These are phyloP conservation scores for Hymenoscyphus infarciens DNA, from an alignment of 2,329 filamentous ascomycete species.

Conservation along the genomic window DNA sequence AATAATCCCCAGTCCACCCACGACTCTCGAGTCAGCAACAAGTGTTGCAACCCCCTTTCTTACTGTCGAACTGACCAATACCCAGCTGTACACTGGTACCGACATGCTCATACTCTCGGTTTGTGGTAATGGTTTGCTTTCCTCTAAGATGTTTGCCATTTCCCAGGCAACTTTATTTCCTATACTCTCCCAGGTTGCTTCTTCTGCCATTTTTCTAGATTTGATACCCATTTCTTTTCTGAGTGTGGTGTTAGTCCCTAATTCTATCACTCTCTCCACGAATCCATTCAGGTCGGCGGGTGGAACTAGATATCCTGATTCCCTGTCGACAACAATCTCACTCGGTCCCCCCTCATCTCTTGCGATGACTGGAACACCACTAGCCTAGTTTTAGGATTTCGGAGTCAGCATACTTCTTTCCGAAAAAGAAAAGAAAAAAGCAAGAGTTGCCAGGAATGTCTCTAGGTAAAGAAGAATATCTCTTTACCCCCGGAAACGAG, in stretches of 20 bases:
- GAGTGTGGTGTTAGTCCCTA: slow-evolving; percentile 45
- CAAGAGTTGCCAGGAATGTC: no score
- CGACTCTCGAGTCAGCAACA: slow-evolving; percentile 23
- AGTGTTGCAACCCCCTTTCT: slow-evolving; percentile 18
- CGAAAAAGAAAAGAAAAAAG: no score
- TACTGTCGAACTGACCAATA: slow-evolving; percentile 22
- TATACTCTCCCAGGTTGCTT: slow-evolving; percentile 69
- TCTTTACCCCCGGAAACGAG: no score
- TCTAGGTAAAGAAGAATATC: no score
- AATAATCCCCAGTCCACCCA: slow-evolving; percentile 29
- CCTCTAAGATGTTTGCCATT: slow-evolving; percentile 44
- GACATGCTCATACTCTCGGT: slow-evolving; percentile 13
- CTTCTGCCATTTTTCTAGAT: slow-evolving; percentile 54
- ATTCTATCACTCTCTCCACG: slow-evolving; percentile 47
- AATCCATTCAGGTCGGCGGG: slow-evolving; percentile 59
- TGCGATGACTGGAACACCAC: slow-evolving; percentile 64
- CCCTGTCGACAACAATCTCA: slow-evolving; percentile 59
- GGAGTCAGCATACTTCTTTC: no score
- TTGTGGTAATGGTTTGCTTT: background rate
- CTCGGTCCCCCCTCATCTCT: slow-evolving; percentile 67
- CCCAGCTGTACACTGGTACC: slow-evolving; percentile 27
- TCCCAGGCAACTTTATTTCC: slow-evolving; percentile 66
- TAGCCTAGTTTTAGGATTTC: slow-evolving; percentile 29
- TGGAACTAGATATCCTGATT: slow-evolving; percentile 58
- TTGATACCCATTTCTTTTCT: slow-evolving; percentile 44